Percentiles rank a stretch among this genome's conserved stretches.
Evolutionary conservation across 139 green algal species (phyloP).

Genomic region (Pycnococcus provasolii): DNA sequence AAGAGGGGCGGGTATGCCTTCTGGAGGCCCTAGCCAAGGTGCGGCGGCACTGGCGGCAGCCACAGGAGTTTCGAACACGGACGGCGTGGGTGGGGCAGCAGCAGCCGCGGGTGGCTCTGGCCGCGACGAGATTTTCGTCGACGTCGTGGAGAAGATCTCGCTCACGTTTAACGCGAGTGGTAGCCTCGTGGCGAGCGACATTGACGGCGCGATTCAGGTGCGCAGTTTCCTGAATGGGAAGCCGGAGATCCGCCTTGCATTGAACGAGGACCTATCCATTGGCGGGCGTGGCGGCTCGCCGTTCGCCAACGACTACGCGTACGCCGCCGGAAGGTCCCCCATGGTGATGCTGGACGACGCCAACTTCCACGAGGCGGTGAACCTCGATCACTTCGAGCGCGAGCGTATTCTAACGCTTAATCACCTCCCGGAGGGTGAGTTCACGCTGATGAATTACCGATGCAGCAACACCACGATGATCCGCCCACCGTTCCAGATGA

Average conservation of each 20-base stretch:
- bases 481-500: slow-evolving; percentile 78
- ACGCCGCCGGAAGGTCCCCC: slow-evolving; percentile 6
- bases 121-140: slow-evolving; percentile 94
- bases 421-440: slow-evolving; percentile 56
- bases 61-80: background rate
- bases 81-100: background rate
- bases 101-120: background rate
- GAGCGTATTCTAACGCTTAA: slow-evolving; percentile 76
- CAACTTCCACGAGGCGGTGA: slow-evolving; percentile 71
- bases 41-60: background rate
- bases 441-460: slow-evolving; percentile 86
- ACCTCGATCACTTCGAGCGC: slow-evolving; percentile 68
- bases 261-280: slow-evolving; percentile 78
- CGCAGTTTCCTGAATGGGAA: slow-evolving; percentile 76
- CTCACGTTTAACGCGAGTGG: slow-evolving; percentile 79
- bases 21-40: too few species aligned
- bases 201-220: slow-evolving; percentile 65
- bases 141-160: slow-evolving; percentile 89
- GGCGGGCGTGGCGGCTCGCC: slow-evolving; percentile 26
- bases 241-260: slow-evolving; percentile 71
- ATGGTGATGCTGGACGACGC: slow-evolving; percentile 73
- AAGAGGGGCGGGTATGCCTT: too few species aligned
- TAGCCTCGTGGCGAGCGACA: slow-evolving; percentile 63
- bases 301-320: slow-evolving; percentile 6
- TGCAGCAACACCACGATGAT: slow-evolving; percentile 45